A percentile compares a stretch with the other conserved stretches of the same genome.
Evolutionary conservation across 148 eudicot species (phyloP).

Genomic region (Rhododendron henanense): DNA sequence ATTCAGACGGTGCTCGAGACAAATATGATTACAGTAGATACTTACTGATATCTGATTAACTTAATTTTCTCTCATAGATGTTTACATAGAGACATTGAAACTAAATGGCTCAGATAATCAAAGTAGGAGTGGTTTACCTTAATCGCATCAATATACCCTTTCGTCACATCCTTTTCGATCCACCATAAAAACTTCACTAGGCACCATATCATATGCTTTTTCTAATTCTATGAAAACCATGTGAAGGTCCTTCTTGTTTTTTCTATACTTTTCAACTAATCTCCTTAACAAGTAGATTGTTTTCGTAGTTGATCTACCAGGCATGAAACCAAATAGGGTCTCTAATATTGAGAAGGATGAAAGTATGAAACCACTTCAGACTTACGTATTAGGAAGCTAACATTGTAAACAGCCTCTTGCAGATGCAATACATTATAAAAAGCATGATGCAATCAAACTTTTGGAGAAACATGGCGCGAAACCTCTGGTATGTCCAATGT

Average conservation of each 20-base stretch:
- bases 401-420: constrained; percentile 86
- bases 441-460: constrained; percentile 72
- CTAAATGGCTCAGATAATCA: not conserved
- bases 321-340: not conserved
- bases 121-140: not conserved
- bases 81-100: not conserved
- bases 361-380: not conserved
- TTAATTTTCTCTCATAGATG: too few species aligned
- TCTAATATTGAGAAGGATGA: not conserved
- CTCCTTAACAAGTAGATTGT: not conserved
- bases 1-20: too few species aligned
- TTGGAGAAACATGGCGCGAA: constrained; percentile 89
- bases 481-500: constrained; percentile 52
- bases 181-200: not conserved
- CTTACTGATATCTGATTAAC: not conserved
- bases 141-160: not conserved
- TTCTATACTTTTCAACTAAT: not conserved
- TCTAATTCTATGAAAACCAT: not conserved
- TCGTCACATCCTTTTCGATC: not conserved
- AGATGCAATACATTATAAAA: constrained; percentile 89
- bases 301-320: not conserved
- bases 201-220: not conserved
- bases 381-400: not conserved
- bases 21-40: too few species aligned
- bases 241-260: not conserved